These are phyloP conservation scores for Maudiozyma saulgeensis DNA, from an alignment of 805 yeast species.

Conservation along the genomic window DNA sequence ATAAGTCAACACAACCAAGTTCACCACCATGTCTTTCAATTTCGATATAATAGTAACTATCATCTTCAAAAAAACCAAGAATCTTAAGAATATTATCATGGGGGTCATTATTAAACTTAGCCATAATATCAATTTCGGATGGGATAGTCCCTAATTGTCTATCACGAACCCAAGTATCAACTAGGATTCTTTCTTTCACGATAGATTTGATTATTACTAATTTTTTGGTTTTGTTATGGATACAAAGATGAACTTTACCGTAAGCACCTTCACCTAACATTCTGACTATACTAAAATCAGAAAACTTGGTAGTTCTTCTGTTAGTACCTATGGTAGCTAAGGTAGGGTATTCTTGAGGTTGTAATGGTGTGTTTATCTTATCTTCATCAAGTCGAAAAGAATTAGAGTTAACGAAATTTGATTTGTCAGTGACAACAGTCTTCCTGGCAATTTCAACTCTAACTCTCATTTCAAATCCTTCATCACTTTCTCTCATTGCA, in stretches of 20 bases:
- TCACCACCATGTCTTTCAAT: conserved; percentile 92
- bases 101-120: conserved; percentile 57
- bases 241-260: conserved; percentile 79
- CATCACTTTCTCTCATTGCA: neutral
- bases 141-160: conserved; percentile 84
- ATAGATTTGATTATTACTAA: conserved; percentile 79
- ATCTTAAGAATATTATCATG: conserved; percentile 81
- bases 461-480: neutral
- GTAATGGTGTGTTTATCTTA: conserved; percentile 13
- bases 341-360: neutral
- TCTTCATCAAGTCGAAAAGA: conserved; percentile 22
- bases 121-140: conserved; percentile 84
- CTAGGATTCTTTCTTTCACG: conserved; percentile 80
- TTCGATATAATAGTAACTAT: conserved; percentile 76
- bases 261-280: conserved; percentile 93
- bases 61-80: conserved; percentile 88
- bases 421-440: conserved; percentile 15
- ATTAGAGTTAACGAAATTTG: conserved; percentile 18
- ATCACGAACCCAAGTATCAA: conserved; percentile 95
- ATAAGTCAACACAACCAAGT: conserved; percentile 77
- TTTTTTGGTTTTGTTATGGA: conserved; percentile 51
- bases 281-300: conserved; percentile 60
- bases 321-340: conserved; percentile 42
- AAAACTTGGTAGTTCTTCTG: conserved; percentile 59
- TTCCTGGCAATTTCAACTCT: conserved; percentile 17